Conservation (phyloP, 345 rosid genomes). For the Microthlaspi erraticum region DNA sequence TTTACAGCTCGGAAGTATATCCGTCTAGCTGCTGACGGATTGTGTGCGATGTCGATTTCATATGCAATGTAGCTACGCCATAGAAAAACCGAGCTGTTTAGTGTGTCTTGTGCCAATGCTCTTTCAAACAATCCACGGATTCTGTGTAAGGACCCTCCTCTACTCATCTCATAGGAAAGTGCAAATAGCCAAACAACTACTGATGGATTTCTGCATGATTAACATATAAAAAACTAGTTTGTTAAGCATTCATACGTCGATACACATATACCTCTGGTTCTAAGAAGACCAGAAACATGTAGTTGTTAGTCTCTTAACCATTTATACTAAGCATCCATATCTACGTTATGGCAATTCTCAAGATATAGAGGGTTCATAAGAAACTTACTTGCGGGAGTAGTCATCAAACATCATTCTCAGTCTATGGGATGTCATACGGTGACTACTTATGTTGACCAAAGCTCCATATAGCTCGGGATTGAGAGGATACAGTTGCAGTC, state of each 20-base stretch:
- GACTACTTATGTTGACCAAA: constrained; percentile 70
- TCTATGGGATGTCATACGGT: constrained; percentile 76
- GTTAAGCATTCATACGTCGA: constrained; percentile 14
- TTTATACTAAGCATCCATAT: constrained; percentile 15
- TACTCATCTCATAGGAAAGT: constrained; percentile 73
- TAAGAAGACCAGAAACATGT: too few species aligned
- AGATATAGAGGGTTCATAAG: constrained; percentile 5
- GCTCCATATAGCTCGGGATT: constrained; percentile 66
- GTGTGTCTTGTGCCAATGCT: constrained; percentile 68
- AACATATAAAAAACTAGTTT: constrained; percentile 18
- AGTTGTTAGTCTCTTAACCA: not conserved
- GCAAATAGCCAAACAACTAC: constrained; percentile 76
- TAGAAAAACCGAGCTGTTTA: constrained; percentile 64
- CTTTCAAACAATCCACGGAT: constrained; percentile 88
- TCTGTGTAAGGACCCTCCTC: constrained; percentile 71
- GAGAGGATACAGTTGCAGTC: constrained; percentile 79
- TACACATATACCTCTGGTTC: constrained; percentile 5
- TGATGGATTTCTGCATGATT: constrained; percentile 70
- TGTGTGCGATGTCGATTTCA: constrained; percentile 63
- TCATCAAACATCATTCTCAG: constrained; percentile 75
- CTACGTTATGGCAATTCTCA: not conserved
- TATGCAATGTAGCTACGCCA: constrained; percentile 93
- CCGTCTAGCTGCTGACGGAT: constrained; percentile 73
- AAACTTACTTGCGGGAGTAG: constrained; percentile 66
- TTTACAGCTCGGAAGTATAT: constrained; percentile 90